Conservation (phyloP, 805 yeast genomes). For the Candida fluviatilis region DNA sequence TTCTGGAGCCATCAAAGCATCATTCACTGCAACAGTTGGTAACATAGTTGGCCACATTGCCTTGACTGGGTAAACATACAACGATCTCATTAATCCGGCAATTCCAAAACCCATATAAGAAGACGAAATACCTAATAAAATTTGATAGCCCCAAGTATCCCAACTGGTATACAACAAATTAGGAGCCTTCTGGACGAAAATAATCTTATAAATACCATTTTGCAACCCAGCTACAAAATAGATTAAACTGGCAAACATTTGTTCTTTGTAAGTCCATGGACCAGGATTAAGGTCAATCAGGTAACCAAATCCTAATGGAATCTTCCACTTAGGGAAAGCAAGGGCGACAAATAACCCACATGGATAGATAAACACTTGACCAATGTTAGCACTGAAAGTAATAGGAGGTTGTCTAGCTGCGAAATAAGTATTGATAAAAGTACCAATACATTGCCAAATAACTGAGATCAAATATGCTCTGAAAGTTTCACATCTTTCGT, state of each 20-base stretch:
- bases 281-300: constrained; percentile 35
- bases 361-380: constrained; percentile 36
- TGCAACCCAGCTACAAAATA: constrained; percentile 40
- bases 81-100: constrained; percentile 59
- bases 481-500: constrained; percentile 29
- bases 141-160: constrained; percentile 49
- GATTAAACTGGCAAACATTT: constrained; percentile 41
- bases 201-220: constrained; percentile 37
- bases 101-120: constrained; percentile 65
- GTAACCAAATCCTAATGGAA: constrained; percentile 19
- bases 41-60: constrained; percentile 42
- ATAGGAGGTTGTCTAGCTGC: constrained; percentile 38
- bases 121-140: constrained; percentile 49
- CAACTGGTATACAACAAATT: constrained; percentile 38
- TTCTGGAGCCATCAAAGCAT: constrained; percentile 35
- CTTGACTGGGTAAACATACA: constrained; percentile 41
- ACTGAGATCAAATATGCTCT: constrained; percentile 37
- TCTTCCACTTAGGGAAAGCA: constrained; percentile 20
- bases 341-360: constrained; percentile 39
- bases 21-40: constrained; percentile 39
- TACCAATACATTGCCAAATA: constrained; percentile 39
- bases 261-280: constrained; percentile 41
- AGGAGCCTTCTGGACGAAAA: constrained; percentile 39
- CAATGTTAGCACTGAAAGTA: constrained; percentile 30
- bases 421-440: constrained; percentile 38